These are phyloP conservation scores for Xylaria sp. DNA, from an alignment of 2,329 filamentous ascomycete species.

Conservation along the genomic window DNA sequence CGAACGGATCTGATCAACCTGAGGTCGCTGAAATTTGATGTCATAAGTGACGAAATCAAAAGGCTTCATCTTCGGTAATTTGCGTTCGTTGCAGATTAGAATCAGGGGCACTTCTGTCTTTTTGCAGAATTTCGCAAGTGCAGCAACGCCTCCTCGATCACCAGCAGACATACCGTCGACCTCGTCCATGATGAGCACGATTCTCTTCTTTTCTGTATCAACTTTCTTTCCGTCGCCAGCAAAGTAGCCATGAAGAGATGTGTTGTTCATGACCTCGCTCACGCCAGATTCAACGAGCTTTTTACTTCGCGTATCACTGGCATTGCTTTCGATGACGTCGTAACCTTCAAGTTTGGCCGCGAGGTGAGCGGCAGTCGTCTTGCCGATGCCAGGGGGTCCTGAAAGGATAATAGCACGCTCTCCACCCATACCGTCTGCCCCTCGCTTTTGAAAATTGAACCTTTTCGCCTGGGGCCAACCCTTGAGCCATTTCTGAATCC, in stretches of 20 bases:
- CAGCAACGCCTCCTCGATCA: constrained; percentile 94
- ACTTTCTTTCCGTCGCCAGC: constrained; percentile 83
- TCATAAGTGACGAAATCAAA: constrained; percentile 90
- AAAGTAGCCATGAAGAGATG: constrained; percentile 91
- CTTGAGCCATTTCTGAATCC: constrained; percentile 86
- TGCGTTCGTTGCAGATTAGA: constrained; percentile 96
- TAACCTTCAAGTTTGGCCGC: constrained; percentile 93
- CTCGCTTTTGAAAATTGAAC: constrained; percentile 82
- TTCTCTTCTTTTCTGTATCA: constrained; percentile 85
- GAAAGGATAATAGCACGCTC: constrained; percentile 94
- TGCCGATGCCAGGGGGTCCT: constrained; percentile 94
- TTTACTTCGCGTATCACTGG: constrained; percentile 95
- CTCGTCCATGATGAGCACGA: constrained; percentile 98
- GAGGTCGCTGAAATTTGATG: constrained; percentile 87
- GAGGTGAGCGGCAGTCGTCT: constrained; percentile 95
- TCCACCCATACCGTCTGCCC: constrained; percentile 83
- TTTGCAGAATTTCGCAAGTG: constrained; percentile 92
- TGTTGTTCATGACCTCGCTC: constrained; percentile 93
- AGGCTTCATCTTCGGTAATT: constrained; percentile 95
- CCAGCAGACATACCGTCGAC: constrained; percentile 99
- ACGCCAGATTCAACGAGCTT: constrained; percentile 90
- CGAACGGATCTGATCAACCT: constrained; percentile 88
- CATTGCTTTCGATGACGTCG: constrained; percentile 94
- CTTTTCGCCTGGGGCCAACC: constrained; percentile 84
- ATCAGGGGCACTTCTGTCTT: constrained; percentile 96